Conservation (phyloP, 1,284 basidiomycete species). For the Cryptococcus floricola region DNA sequence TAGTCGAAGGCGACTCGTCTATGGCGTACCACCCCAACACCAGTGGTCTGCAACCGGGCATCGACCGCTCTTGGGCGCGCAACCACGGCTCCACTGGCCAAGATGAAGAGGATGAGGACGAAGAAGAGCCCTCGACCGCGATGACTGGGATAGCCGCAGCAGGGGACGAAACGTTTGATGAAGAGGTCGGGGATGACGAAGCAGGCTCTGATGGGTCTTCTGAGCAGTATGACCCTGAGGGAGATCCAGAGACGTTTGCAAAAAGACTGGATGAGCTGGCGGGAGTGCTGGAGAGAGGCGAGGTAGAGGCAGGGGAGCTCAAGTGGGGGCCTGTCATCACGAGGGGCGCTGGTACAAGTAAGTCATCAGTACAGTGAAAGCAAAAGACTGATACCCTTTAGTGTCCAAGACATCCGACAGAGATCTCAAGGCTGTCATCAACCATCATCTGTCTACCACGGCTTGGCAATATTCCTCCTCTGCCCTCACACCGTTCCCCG, state of each 20-base stretch:
- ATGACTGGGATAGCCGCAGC: not conserved
- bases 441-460: slow-evolving; percentile 33
- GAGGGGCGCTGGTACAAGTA: slow-evolving; percentile 2
- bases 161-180: slow-evolving; percentile 10
- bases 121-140: not conserved
- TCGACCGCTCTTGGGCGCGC: too few relatives aligned
- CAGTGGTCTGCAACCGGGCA: not conserved
- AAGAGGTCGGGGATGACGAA: slow-evolving; percentile 13
- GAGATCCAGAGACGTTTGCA: slow-evolving; percentile 38
- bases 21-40: not conserved
- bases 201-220: slow-evolving; percentile 24
- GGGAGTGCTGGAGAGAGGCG: slow-evolving; percentile 37
- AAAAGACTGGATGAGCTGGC: slow-evolving; percentile 42
- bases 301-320: slow-evolving; percentile 34
- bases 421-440: slow-evolving; percentile 30
- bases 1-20: not conserved
- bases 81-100: not conserved
- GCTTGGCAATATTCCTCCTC: slow-evolving; percentile 35
- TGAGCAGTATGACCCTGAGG: slow-evolving; percentile 31
- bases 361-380: not conserved
- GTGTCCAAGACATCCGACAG: slow-evolving; percentile 14
- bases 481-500: slow-evolving; percentile 1
- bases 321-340: slow-evolving; percentile 35
- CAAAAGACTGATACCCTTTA: not conserved
- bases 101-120: not conserved